Evolutionary conservation across 2,329 filamentous ascomycete genomes (phyloP), one percentile per base, ranked within the genome.

Genomic region (Metarhizium robertsii): DNA sequence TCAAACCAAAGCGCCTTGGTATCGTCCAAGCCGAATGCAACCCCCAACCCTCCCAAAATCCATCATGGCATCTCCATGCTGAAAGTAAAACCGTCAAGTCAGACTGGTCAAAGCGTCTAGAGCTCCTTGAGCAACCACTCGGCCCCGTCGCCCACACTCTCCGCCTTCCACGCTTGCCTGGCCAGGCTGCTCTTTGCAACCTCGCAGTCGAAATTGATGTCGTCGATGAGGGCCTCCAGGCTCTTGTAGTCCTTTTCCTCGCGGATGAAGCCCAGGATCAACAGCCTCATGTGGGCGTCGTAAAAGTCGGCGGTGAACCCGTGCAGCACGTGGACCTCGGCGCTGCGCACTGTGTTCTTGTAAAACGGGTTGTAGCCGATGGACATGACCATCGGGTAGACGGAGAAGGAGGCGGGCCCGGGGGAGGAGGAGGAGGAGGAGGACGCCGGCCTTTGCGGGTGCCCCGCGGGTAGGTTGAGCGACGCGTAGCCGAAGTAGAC

Each of bases 321-420:
- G 66, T 90, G 85, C 71, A 99, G 80, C 54, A 99, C 81, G 73
- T 96, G 91, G 55, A 95, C 91, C 78, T 96, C 91, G 67, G 94
- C 91, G 59, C 83, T 90, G 59, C 90, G 85, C 50, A 89, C 84
- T 4, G 80, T 85, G 78, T 99, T 97, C 69, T 92, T 91, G 80
- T 96, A 99, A 74, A 92, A 97, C 0, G 94, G 94, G 72, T 97
- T 99, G 80, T 92, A 97, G 48, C 94, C 94, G 61, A 96, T 92
- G 58, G 85, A 90, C 86, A 96, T 88, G 61, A 95, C 91, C 80
- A 95, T 94, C 1, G 90, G 90, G 71, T 86, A 90, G 55, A 94
- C 76, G 57, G 61, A 55, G 60, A 70, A 68, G 50, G 54, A 50
- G 7, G 66, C 63, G 3, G 25, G 25, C 56, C 66, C 62, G 45